Conservation (phyloP, 306 rosid species). For the Corylus americana region DNA sequence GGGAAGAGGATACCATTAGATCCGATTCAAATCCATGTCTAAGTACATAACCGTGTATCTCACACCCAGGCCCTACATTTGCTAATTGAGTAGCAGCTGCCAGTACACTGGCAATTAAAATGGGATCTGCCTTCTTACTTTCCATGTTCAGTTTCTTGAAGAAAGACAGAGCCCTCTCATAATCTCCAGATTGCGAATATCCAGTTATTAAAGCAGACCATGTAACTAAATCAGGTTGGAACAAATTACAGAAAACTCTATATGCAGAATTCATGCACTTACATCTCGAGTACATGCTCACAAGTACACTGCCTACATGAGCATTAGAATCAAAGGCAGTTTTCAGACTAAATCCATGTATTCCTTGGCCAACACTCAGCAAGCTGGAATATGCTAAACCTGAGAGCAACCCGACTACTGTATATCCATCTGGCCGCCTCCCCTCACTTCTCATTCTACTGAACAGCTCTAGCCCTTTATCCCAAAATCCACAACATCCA, state of each 20-base stretch:
- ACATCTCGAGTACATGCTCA: slow-evolving; percentile 84
- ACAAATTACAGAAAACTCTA: slow-evolving; percentile 69
- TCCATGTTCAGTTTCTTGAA: slow-evolving; percentile 60
- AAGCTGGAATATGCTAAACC: slow-evolving; percentile 54
- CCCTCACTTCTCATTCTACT: slow-evolving; percentile 56
- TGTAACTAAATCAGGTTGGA: slow-evolving; percentile 74
- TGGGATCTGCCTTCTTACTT: slow-evolving; percentile 54
- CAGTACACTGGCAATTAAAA: slow-evolving; percentile 72
- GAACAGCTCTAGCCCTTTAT: slow-evolving; percentile 54
- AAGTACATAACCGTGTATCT: slow-evolving; percentile 71
- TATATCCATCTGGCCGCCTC: slow-evolving; percentile 66
- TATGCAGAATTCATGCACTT: slow-evolving; percentile 61
- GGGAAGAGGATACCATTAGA: slow-evolving; percentile 77
- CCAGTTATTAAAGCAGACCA: slow-evolving; percentile 89
- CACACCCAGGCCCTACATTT: slow-evolving; percentile 55
- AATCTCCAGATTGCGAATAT: slow-evolving; percentile 64
- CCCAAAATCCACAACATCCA: slow-evolving; percentile 60
- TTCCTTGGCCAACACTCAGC: slow-evolving; percentile 58
- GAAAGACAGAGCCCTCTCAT: slow-evolving; percentile 45
- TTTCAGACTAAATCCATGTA: slow-evolving; percentile 67
- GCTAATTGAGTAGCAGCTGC: slow-evolving; percentile 66
- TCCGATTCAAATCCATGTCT: slow-evolving; percentile 65
- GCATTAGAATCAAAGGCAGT: slow-evolving; percentile 54
- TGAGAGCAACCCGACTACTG: slow-evolving; percentile 70
- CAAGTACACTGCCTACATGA: slow-evolving; percentile 68